These are phyloP conservation scores for Mycocentrospora acerina DNA, from an alignment of 2,329 filamentous ascomycete species.

Conservation along the genomic window DNA sequence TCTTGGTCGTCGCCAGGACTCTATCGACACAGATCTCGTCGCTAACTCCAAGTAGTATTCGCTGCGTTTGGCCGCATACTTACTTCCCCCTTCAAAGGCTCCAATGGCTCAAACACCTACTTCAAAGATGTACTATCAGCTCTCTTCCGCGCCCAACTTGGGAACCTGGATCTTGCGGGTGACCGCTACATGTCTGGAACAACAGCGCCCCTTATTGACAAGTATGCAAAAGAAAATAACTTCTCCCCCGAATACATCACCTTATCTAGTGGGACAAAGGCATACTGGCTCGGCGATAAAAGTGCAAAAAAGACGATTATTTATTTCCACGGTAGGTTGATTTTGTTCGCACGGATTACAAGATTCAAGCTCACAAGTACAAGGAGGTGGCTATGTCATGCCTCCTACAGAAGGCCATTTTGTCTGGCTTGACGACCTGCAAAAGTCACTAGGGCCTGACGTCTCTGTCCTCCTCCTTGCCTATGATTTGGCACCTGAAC, in stretches of 20 bases:
- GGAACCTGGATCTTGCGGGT: constrained; percentile 29
- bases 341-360: constrained; percentile 47
- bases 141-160: constrained; percentile 33
- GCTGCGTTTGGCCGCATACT: constrained; percentile 36
- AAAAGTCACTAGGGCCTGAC: constrained; percentile 49
- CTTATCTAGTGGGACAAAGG: constrained; percentile 45
- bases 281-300: constrained; percentile 50
- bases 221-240: constrained; percentile 36
- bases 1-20: no score
- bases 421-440: constrained; percentile 50
- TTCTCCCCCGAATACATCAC: constrained; percentile 43
- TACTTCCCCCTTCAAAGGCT: constrained; percentile 41
- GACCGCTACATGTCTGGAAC: constrained; percentile 36
- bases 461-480: constrained; percentile 56
- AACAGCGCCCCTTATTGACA: constrained; percentile 35
- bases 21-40: no score
- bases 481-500: constrained; percentile 58
- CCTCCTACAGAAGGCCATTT: constrained; percentile 52
- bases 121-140: constrained; percentile 39
- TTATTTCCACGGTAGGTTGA: constrained; percentile 53
- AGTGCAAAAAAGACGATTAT: constrained; percentile 45
- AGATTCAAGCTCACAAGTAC: no score
- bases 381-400: constrained; percentile 60
- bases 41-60: no score
- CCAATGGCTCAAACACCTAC: constrained; percentile 37